Percentiles rank a stretch among this genome's conserved stretches.
Conservation (phyloP, 2,329 filamentous ascomycete species). For the Trichoderma afroharzianum region DNA sequence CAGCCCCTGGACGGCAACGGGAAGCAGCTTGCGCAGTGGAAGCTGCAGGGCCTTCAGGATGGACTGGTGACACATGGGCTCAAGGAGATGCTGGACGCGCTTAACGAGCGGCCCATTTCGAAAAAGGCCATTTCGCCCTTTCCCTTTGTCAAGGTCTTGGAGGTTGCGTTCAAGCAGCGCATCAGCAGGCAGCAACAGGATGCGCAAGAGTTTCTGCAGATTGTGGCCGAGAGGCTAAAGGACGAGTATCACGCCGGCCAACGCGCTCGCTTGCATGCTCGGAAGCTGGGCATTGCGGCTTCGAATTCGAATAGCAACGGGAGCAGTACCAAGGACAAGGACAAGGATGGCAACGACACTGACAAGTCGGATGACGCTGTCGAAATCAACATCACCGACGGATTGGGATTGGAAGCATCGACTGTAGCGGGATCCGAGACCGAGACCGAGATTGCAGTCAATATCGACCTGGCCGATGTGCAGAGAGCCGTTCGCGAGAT, state of each 20-base stretch:
- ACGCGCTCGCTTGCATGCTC: slow-evolving; percentile 62
- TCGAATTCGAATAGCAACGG: not conserved
- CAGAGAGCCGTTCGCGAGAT: slow-evolving; percentile 23
- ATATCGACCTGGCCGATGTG: slow-evolving; percentile 1
- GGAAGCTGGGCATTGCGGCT: slow-evolving; percentile 28
- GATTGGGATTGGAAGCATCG: slow-evolving; percentile 18
- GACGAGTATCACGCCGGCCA: slow-evolving; percentile 90
- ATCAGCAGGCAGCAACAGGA: slow-evolving; percentile 96
- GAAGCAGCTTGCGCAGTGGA: slow-evolving; percentile 52
- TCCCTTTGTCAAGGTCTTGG: slow-evolving; percentile 78
- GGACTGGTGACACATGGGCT: slow-evolving; percentile 81
- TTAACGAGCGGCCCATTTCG: slow-evolving; percentile 91
- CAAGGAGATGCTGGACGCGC: slow-evolving; percentile 85
- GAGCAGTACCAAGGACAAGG: not conserved
- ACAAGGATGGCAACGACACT: not conserved
- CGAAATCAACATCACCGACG: not conserved
- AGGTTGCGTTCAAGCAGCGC: slow-evolving; percentile 80
- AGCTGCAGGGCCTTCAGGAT: slow-evolving; percentile 66
- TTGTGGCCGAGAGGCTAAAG: slow-evolving; percentile 84
- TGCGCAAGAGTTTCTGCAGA: slow-evolving; percentile 93
- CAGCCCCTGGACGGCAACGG: slow-evolving; percentile 41
- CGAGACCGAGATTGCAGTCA: not conserved
- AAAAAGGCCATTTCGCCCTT: slow-evolving; percentile 88
- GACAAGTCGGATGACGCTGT: not conserved
- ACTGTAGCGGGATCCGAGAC: slow-evolving; percentile 6